Base-by-base conservation (phyloP, 176 grass and related monocot species). In the Canna indica region DNA sequence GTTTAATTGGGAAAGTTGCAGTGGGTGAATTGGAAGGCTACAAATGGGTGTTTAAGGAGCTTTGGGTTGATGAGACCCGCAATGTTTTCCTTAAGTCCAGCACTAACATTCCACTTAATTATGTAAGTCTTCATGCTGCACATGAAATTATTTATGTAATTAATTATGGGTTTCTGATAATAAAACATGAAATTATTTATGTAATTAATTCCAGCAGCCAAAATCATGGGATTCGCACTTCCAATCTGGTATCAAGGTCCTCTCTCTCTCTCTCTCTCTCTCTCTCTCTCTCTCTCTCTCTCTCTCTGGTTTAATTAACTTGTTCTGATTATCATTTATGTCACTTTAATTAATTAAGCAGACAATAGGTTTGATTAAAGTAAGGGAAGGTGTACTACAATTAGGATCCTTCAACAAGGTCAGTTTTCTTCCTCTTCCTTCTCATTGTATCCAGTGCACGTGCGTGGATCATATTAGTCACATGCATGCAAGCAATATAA, bases 151-250 rank as follows among this genome's bases (percentile, higher is more conserved):
- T n/a, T n/a, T n/a, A n/a, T n/a, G n/a, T n/a, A n/a, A n/a, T n/a
- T n/a, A n/a, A n/a, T n/a, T n/a, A n/a, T n/a, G n/a, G n/a, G n/a
- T n/a, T n/a, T n/a, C n/a, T n/a, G n/a, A n/a, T n/a, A n/a, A n/a
- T n/a, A n/a, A n/a, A n/a, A n/a, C n/a, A n/a, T n/a, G n/a, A 20
- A 20, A 18, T 20, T 28, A 3, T 59, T 59, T 14, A 25, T 59
- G 3, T 17, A 3, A 53, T 17, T 53, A 17, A 59, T 59, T 27
- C 28, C 85, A 96, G 91, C 83, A 88, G 66, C 91, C 91, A 69
- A 96, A 85, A 81, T 91, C 91, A 80, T 91, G 91, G 88, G 91
- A 91, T 61, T 85, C 88, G 72, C 91, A 96, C 73, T 96, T 91
- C 83, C 85, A 96, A 79, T 88, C 83, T 26, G 91, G 88, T 30